Base-by-base conservation (phyloP, 164 flowering plant species). In the Magnolia officinalis region DNA sequence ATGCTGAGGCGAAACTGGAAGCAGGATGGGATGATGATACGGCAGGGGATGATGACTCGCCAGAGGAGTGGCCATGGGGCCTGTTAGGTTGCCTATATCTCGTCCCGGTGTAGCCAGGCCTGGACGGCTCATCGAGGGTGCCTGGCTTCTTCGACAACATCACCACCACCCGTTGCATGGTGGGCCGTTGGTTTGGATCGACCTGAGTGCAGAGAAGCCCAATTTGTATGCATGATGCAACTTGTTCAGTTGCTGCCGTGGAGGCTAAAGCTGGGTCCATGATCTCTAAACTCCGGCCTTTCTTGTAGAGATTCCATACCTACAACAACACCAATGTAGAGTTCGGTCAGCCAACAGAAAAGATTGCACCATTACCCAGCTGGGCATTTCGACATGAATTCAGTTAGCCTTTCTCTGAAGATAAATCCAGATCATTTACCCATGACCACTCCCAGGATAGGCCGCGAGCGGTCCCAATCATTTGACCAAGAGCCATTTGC, bases 191-290 rank as follows among this genome's bases (percentile, higher is more conserved):
- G 16, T 78, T 52, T 26, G 99, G 93, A 67, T 94, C 97, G 4
- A 87, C 87, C 79, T 94, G 98, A 50, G 84, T 79, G 83, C 99
- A 96, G 1, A 96, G 82, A 63, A 96, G 78, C 0, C 90, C 98
- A 1, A 96, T 87, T 69, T 91, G 89, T 78, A 90, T 82, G 83
- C 98, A 96, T 83, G 79, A 73, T 58, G 78, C 79, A 0, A 91
- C 87, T 80, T 94, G 95, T 2, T 90, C 94, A 0, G 80, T 58
- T 58, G 50, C 77, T 13, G 84, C 86, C 4, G 88, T 76, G 2
- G 88, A 67, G 9, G 83, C 91, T 69, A 94, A 50, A 45, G 78
- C 31, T 0, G 90, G 86, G 79, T 96, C 99, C 82, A 92, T 74
- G 1, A 92, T 83, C 80, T 94, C 98, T 82, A 86, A 74, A 80